A percentile compares a stretch with the other conserved stretches of the same genome.
These are phyloP conservation scores for Mucor velutinosus DNA, from an alignment of 371 early-diverging fungal genomes.

Conservation along the genomic window DNA sequence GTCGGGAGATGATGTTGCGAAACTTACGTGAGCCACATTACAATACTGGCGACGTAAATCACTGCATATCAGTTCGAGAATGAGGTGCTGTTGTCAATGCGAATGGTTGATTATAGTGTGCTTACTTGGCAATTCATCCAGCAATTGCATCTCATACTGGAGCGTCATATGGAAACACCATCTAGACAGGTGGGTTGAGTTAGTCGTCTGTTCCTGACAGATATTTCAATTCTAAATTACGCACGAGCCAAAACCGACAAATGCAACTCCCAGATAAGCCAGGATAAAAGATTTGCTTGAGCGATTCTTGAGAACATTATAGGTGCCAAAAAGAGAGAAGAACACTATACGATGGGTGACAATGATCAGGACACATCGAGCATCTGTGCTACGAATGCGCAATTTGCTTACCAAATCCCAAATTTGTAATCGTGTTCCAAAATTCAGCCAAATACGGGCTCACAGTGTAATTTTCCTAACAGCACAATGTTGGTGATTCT, in stretches of 20 bases:
- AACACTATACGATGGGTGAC: slow-evolving; percentile 10
- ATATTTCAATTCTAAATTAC: slow-evolving; percentile 15
- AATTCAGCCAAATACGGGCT: slow-evolving; percentile 72
- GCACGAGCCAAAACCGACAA: slow-evolving; percentile 71
- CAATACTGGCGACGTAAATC: slow-evolving; percentile 56
- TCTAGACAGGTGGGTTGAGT: slow-evolving; percentile 10
- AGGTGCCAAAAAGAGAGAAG: slow-evolving; percentile 21
- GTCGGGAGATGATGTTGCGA: background rate
- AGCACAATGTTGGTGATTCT: background rate
- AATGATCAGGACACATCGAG: background rate
- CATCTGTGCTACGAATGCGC: background rate
- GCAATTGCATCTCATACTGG: slow-evolving; percentile 73
- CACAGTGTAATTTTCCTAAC: slow-evolving; percentile 47
- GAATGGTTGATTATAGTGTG: background rate
- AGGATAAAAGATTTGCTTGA: slow-evolving; percentile 57
- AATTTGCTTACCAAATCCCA: slow-evolving; percentile 48
- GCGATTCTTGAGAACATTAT: slow-evolving; percentile 44
- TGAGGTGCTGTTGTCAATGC: background rate
- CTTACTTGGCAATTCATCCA: slow-evolving; percentile 74
- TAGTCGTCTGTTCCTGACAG: background rate
- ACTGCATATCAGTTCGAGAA: slow-evolving; percentile 23
- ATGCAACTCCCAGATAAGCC: slow-evolving; percentile 58
- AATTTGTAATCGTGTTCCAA: slow-evolving; percentile 72
- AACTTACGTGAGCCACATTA: slow-evolving; percentile 49
- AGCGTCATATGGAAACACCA: slow-evolving; percentile 84